Percentiles rank a stretch among this genome's conserved stretches.
phyloP scores from a whole-genome alignment of 331 rosid species.

The Malus hybrid region DNA sequence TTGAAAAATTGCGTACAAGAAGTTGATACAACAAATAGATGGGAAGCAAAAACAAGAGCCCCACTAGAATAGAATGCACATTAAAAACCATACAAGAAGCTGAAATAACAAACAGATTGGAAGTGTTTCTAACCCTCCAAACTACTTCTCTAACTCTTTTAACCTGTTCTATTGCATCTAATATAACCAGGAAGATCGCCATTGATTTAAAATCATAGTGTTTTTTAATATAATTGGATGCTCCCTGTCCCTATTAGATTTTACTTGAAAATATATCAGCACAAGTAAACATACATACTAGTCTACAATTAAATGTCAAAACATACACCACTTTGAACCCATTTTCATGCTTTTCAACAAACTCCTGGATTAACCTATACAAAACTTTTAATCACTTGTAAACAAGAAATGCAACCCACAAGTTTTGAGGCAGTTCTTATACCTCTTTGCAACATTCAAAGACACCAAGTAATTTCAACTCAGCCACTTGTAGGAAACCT shows the following conservation, averaged over 20 bases:
- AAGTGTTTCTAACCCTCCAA: too few species aligned
- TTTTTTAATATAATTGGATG: too few species aligned
- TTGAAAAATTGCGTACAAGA: too few species aligned
- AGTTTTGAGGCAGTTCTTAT: not conserved
- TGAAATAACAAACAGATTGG: too few species aligned
- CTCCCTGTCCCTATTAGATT: not conserved
- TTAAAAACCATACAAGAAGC: too few species aligned
- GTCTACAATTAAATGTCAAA: conserved; percentile 16
- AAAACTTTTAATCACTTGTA: conserved; percentile 12
- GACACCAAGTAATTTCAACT: conserved; percentile 87
- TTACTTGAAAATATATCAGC: not conserved
- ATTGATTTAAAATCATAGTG: not conserved
- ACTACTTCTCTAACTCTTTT: too few species aligned
- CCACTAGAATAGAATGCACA: too few species aligned
- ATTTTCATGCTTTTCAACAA: conserved; percentile 58
- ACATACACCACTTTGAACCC: conserved; percentile 73
- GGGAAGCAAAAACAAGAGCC: too few species aligned
- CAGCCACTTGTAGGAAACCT: conserved; percentile 95
- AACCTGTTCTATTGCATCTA: too few species aligned
- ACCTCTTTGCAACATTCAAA: conserved; percentile 81
- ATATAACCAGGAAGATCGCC: not conserved
- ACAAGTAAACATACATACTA: not conserved
- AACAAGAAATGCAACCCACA: not conserved
- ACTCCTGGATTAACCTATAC: conserved; percentile 76
- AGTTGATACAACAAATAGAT: too few species aligned